These are phyloP conservation scores for Alliaria petiolata DNA, from an alignment of 345 rosid species.

Conservation along the genomic window DNA sequence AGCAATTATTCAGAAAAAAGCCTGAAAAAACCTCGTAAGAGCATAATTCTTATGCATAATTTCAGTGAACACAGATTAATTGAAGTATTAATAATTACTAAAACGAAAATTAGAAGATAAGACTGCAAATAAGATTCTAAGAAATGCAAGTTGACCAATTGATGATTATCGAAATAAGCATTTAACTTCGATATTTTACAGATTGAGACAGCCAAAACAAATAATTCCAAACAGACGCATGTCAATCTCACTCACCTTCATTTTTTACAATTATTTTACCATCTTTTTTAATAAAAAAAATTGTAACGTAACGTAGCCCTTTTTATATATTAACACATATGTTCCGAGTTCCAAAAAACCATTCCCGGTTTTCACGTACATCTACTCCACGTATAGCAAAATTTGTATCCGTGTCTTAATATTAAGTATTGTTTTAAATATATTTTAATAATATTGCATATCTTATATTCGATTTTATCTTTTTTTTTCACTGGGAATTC, in stretches of 20 bases:
- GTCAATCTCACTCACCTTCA: conserved; percentile 21
- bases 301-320: conserved; percentile 1
- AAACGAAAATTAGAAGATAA: conserved; percentile 7
- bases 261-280: background rate
- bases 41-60: background rate
- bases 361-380: conserved; percentile 22
- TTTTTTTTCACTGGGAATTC: too few relatives aligned
- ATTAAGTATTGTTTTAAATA: background rate
- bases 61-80: background rate
- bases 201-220: conserved; percentile 24
- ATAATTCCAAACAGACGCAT: conserved; percentile 20
- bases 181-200: conserved; percentile 10
- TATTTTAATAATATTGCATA: background rate
- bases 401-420: background rate
- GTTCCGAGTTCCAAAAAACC: conserved; percentile 19
- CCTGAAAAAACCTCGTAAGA: background rate
- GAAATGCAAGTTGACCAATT: conserved; percentile 24
- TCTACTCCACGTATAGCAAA: conserved; percentile 3
- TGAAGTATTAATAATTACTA: background rate
- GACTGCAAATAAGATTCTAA: background rate
- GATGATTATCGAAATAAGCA: conserved; percentile 12
- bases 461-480: background rate
- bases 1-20: background rate
- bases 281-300: background rate
- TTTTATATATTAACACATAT: background rate